A percentile compares a stretch with the other conserved stretches of the same genome.
Evolutionary conservation across 768 basidiomycete genomes (phyloP).

Genomic region (Leccinellum rugosiceps): DNA sequence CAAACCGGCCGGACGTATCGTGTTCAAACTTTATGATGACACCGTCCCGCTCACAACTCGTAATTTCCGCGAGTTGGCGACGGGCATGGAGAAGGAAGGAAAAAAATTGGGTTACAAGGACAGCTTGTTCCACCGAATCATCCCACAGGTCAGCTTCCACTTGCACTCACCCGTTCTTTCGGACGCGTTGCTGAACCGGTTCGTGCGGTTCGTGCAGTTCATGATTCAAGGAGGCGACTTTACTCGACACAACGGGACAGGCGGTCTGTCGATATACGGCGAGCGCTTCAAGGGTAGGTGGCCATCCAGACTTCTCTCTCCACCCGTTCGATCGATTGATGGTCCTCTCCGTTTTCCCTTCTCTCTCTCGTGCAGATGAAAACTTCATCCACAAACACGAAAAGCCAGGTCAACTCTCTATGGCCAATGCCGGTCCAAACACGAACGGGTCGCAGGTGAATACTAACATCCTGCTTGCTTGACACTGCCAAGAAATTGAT

Average conservation of each 20-base stretch:
- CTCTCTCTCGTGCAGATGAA: constrained; percentile 45
- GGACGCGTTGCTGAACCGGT: neutral
- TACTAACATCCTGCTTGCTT: neutral
- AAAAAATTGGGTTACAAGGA: constrained; percentile 71
- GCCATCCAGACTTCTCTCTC: too few relatives aligned
- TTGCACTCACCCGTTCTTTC: neutral
- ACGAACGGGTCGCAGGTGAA: constrained; percentile 77
- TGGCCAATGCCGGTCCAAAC: constrained; percentile 85
- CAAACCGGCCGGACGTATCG: constrained; percentile 62
- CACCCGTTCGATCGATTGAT: neutral
- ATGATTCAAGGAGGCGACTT: constrained; percentile 92
- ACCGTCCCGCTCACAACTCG: constrained; percentile 75
- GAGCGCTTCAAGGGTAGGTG: constrained; percentile 66
- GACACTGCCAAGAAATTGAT: neutral
- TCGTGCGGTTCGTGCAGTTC: constrained; percentile 40
- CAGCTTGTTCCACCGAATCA: constrained; percentile 70
- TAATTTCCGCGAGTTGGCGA: constrained; percentile 81
- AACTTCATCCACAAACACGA: constrained; percentile 65
- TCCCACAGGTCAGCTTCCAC: constrained; percentile 48
- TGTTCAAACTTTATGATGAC: constrained; percentile 82
- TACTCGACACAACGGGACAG: constrained; percentile 69
- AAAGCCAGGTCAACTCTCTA: constrained; percentile 67
- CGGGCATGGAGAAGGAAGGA: constrained; percentile 39
- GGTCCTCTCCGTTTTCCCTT: neutral
- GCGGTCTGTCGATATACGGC: constrained; percentile 86